phyloP scores from a whole-genome alignment of 108 stramenopile genomes.

The Cyclotella sp. region DNA sequence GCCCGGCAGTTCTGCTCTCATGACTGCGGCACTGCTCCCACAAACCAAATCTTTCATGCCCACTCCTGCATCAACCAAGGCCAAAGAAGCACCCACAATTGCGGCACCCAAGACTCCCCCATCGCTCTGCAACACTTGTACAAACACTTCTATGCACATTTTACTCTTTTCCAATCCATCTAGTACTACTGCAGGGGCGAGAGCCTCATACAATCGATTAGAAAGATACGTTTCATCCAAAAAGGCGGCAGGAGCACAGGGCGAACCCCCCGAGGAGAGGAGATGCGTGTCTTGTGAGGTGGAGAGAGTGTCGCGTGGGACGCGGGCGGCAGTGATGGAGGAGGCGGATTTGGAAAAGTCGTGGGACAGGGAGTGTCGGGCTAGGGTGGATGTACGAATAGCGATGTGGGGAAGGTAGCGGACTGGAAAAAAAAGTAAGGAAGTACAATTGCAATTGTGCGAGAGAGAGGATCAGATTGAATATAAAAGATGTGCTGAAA shows the following conservation, averaged over 20 bases:
- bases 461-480: too few relatives aligned
- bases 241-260: constrained; percentile 41
- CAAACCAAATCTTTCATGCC: constrained; percentile 74
- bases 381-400: constrained; percentile 47
- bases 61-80: constrained; percentile 77
- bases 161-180: constrained; percentile 45
- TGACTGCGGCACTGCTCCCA: constrained; percentile 65
- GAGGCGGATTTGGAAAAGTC: constrained; percentile 32
- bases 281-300: constrained; percentile 42
- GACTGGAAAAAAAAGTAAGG: constrained; percentile 23
- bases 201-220: constrained; percentile 53
- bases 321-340: constrained; percentile 20
- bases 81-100: constrained; percentile 72
- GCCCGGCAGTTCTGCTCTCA: constrained; percentile 16
- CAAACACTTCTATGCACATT: constrained; percentile 63
- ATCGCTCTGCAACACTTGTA: constrained; percentile 84
- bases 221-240: constrained; percentile 69
- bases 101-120: constrained; percentile 73
- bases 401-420: constrained; percentile 72
- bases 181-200: constrained; percentile 58
- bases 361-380: constrained; percentile 33
- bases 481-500: too few relatives aligned
- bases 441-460: background rate
- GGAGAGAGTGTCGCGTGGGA: constrained; percentile 46
- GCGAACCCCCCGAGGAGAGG: constrained; percentile 36